Evolutionary conservation across 129 eudicot genomes (phyloP).

Genomic region (Daucus carota): DH1_v3.0 NC_030382.2:30722501-30723000

Average conservation of each 20-base stretch:
- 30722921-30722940: too few relatives aligned
- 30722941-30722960: too few relatives aligned
- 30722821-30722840: constrained; percentile 10
- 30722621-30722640: constrained; percentile 76
- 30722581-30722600: constrained; percentile 89
- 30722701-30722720: constrained; percentile 87
- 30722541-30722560: constrained; percentile 86
- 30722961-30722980: too few relatives aligned
- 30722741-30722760: constrained; percentile 79
- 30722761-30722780: constrained; percentile 79
- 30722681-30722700: constrained; percentile 78
- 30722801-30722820: constrained; percentile 46
- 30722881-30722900: constrained; percentile 1
- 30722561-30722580: constrained; percentile 68
- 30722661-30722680: constrained; percentile 73
- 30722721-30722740: constrained; percentile 67
- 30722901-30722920: background rate
- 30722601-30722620: constrained; percentile 63
- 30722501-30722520: too few relatives aligned
- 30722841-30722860: constrained; percentile 13
- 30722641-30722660: constrained; percentile 76
- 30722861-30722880: constrained; percentile 13
- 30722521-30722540: constrained; percentile 91
- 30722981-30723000: too few relatives aligned
- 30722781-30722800: constrained; percentile 62